phyloP scores from a whole-genome alignment of 139 green algal genomes.

The Tetradesmus obliquus region DNA sequence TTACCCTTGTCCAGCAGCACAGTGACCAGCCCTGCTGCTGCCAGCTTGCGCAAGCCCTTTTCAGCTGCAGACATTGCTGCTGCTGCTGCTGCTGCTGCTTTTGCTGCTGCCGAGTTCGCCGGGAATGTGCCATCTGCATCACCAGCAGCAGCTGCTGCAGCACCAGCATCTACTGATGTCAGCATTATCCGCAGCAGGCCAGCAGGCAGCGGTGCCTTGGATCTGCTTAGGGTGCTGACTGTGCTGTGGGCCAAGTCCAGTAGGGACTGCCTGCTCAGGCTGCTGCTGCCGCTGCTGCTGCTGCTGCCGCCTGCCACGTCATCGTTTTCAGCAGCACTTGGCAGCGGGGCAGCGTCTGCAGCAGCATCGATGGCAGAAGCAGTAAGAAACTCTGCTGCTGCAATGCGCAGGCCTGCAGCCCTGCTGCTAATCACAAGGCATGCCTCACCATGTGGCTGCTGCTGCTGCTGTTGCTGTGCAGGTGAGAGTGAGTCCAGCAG shows the following conservation, averaged over 20 bases:
- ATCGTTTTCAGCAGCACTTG: background rate
- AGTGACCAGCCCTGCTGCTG: background rate
- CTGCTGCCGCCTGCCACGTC: background rate
- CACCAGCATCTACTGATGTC: background rate
- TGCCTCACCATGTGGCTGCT: background rate
- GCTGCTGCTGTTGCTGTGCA: background rate
- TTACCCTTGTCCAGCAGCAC: background rate
- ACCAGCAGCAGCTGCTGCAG: background rate
- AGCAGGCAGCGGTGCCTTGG: background rate
- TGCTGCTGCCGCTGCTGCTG: background rate
- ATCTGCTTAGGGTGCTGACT: background rate
- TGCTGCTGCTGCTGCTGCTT: background rate
- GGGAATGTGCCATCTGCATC: background rate
- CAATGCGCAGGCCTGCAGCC: background rate
- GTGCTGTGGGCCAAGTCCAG: background rate
- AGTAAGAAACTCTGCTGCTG: background rate
- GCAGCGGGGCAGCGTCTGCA: background rate
- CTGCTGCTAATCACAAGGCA: background rate
- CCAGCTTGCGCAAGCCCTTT: background rate
- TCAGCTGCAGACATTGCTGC: background rate
- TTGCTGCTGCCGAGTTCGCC: background rate
- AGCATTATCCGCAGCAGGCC: background rate
- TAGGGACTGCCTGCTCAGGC: background rate
- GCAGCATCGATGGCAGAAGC: background rate
- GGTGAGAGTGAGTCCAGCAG: background rate